These are phyloP conservation scores for Anthracocystis setariae DNA, from an alignment of 1,284 basidiomycete genomes.

Conservation along the genomic window DNA sequence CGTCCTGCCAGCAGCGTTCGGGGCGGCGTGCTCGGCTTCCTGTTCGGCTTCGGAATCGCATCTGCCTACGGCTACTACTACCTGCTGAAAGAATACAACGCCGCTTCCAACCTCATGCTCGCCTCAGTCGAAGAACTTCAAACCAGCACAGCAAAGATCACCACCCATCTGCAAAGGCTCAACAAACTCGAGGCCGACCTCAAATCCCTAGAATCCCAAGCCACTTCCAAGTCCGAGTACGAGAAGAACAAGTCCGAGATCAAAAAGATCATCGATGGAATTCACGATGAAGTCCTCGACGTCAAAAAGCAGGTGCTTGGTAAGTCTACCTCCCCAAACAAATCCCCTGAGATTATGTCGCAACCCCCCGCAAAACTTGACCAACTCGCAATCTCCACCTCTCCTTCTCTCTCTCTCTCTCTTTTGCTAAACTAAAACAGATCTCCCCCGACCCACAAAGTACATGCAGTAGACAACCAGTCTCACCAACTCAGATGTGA, in stretches of 20 bases:
- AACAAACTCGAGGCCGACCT: slow-evolving; percentile 53
- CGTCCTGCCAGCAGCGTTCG: slow-evolving; percentile 40
- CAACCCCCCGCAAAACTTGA: too few relatives aligned
- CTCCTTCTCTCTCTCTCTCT: too few relatives aligned
- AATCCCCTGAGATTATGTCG: too few relatives aligned
- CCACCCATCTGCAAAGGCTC: slow-evolving; percentile 37
- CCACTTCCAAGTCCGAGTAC: slow-evolving; percentile 34
- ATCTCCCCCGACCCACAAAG: slow-evolving; percentile 47
- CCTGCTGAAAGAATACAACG: slow-evolving; percentile 87
- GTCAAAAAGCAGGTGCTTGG: slow-evolving; percentile 46
- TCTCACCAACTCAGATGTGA: too few relatives aligned
- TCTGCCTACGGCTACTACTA: slow-evolving; percentile 85
- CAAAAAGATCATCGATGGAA: slow-evolving; percentile 52
- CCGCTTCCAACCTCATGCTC: slow-evolving; percentile 82
- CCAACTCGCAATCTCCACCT: too few relatives aligned
- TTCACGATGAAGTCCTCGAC: slow-evolving; percentile 49
- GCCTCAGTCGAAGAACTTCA: slow-evolving; percentile 87
- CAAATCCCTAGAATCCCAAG: slow-evolving; percentile 31
- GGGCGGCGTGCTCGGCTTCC: slow-evolving; percentile 77
- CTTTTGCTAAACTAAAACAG: slow-evolving; percentile 12
- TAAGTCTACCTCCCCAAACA: slow-evolving; percentile 10
- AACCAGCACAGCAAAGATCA: slow-evolving; percentile 77
- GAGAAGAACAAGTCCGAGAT: slow-evolving; percentile 36
- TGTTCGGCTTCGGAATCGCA: slow-evolving; percentile 83
- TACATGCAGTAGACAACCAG: slow-evolving; percentile 50